Evolutionary conservation across 164 flowering plant species (phyloP).

Genomic region (Sextonia rubra): DNA sequence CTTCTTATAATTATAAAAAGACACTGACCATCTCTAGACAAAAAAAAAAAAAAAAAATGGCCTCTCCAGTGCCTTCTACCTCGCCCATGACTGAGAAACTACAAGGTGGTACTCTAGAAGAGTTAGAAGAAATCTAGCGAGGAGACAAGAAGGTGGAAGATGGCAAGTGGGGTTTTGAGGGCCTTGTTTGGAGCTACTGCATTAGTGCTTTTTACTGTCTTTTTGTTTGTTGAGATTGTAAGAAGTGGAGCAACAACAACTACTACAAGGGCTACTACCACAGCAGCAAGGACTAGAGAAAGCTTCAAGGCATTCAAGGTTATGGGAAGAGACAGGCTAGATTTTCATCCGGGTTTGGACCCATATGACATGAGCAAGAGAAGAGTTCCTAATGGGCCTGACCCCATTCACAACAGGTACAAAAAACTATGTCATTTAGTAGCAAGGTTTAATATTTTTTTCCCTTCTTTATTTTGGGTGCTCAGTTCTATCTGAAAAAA

Average conservation of each 20-base stretch:
- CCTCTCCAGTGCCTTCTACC: not conserved
- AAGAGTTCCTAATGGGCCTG: slow-evolving; percentile 80
- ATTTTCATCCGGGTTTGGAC: slow-evolving; percentile 23
- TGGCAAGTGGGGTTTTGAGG: slow-evolving; percentile 18
- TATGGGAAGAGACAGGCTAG: slow-evolving; percentile 18
- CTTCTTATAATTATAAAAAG: no score
- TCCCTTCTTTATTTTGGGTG: no score
- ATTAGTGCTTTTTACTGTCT: slow-evolving; percentile 26
- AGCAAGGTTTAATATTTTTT: not conserved
- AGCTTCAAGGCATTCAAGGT: slow-evolving; percentile 20
- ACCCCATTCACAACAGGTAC: slow-evolving; percentile 85
- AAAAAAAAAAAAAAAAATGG: no score
- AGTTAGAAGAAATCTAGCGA: not conserved
- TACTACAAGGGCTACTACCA: no score
- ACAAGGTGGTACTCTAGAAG: slow-evolving; percentile 5
- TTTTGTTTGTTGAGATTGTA: slow-evolving; percentile 26
- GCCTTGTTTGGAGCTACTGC: slow-evolving; percentile 23
- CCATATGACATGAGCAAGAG: slow-evolving; percentile 58
- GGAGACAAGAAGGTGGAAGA: not conserved
- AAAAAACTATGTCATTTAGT: not conserved
- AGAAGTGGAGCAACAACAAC: slow-evolving; percentile 18
- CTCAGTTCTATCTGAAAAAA: no score
- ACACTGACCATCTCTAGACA: no score
- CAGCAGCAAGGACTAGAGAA: slow-evolving; percentile 1
- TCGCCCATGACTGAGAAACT: not conserved